phyloP scores from a whole-genome alignment of 345 rosid species.

The Eucalyptus leucophloia region DNA sequence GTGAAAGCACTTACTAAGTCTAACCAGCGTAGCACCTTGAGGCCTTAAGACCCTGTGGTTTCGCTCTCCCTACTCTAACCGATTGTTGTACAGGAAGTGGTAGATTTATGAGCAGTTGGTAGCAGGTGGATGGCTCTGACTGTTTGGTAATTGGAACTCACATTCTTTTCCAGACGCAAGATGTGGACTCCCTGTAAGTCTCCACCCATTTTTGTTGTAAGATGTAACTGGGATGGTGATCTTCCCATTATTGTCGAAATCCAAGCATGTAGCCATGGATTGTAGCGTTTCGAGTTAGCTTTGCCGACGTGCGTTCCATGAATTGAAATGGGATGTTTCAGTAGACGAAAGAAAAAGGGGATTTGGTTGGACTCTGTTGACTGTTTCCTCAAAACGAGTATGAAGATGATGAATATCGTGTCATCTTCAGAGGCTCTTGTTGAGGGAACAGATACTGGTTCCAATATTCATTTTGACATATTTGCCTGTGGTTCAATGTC shows the following conservation, averaged over 20 bases:
- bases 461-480: not conserved
- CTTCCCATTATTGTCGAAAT: not conserved
- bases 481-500: not conserved
- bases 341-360: not conserved
- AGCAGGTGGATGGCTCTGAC: not conserved
- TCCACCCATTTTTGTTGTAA: not conserved
- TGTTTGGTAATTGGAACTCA: not conserved
- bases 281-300: not conserved
- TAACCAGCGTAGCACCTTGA: constrained; percentile 43
- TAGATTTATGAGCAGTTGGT: not conserved
- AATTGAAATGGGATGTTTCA: not conserved
- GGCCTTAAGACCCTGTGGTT: not conserved
- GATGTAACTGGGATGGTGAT: not conserved
- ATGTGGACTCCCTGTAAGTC: not conserved
- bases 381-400: not conserved
- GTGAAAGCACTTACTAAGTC: constrained; percentile 56
- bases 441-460: not conserved
- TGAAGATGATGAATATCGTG: not conserved
- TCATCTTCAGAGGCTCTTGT: not conserved
- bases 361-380: not conserved
- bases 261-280: not conserved
- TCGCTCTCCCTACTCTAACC: not conserved
- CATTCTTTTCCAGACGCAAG: not conserved
- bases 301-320: not conserved
- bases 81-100: not conserved